phyloP scores from a whole-genome alignment of 2,329 filamentous ascomycete genomes.

The Cyphellophora europaea region DNA sequence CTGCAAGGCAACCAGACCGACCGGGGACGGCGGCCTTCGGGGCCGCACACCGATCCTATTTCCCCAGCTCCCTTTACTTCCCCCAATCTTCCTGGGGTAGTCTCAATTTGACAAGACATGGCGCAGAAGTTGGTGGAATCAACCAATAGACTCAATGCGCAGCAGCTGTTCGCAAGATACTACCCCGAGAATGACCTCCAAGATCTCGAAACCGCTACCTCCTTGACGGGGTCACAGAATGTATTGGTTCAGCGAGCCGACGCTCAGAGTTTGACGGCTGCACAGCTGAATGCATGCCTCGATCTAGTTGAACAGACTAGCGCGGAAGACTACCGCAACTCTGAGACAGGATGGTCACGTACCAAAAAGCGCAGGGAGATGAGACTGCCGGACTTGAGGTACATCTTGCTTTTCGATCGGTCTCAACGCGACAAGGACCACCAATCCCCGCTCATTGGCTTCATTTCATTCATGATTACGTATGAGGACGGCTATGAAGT shows the following conservation, averaged over 20 bases:
- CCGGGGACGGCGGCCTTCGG: no score
- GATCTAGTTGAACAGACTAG: constrained; percentile 46
- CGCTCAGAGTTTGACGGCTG: constrained; percentile 22
- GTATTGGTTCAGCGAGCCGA: no score
- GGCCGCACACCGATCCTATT: no score
- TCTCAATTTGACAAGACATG: no score
- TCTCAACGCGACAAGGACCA: neutral
- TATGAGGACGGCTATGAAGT: constrained; percentile 47
- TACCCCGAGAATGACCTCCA: neutral
- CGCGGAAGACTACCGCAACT: constrained; percentile 41
- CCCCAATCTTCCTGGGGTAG: no score
- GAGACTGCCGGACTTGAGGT: constrained; percentile 49
- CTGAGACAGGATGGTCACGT: constrained; percentile 45
- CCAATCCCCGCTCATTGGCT: constrained; percentile 24
- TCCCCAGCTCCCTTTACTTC: no score
- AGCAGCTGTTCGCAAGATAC: neutral
- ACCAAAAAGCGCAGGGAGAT: constrained; percentile 48
- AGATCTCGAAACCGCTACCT: constrained; percentile 22
- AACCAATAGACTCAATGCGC: neutral
- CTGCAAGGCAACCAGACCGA: no score
- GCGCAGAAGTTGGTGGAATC: neutral
- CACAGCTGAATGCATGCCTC: constrained; percentile 42
- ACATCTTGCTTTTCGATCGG: constrained; percentile 36
- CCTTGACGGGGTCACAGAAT: no score
- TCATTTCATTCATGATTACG: constrained; percentile 49